A percentile compares a stretch with the other conserved stretches of the same genome.
phyloP scores from a whole-genome alignment of 805 yeast genomes.

The Kluyveromyces nonfermentans region DNA sequence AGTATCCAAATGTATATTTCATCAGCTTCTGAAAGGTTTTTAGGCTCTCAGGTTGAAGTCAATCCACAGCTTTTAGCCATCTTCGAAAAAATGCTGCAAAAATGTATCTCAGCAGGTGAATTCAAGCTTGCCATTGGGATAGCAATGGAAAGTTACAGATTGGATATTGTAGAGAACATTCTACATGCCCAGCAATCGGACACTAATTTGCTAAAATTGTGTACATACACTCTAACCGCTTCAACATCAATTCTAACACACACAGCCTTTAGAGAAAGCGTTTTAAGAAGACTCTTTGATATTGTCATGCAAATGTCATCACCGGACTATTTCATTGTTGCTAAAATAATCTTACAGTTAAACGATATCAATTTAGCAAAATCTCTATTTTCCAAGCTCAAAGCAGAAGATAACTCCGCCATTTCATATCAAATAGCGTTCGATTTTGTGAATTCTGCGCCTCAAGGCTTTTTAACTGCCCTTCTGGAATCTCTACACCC shows the following conservation, averaged over 20 bases:
- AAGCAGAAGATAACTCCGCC: constrained; percentile 35
- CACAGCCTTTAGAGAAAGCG: constrained; percentile 55
- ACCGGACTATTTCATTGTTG: constrained; percentile 76
- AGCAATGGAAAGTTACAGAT: constrained; percentile 76
- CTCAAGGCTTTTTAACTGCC: constrained; percentile 73
- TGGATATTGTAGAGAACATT: constrained; percentile 65
- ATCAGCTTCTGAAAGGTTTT: constrained; percentile 45
- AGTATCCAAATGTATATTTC: constrained; percentile 78
- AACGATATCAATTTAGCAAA: constrained; percentile 68
- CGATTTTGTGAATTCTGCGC: constrained; percentile 83
- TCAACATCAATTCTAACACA: constrained; percentile 58
- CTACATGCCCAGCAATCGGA: constrained; percentile 40
- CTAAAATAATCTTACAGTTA: constrained; percentile 81
- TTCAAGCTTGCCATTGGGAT: constrained; percentile 80
- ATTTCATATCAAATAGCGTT: constrained; percentile 91
- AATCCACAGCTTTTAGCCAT: constrained; percentile 58
- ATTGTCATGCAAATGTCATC: constrained; percentile 46
- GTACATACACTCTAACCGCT: constrained; percentile 68
- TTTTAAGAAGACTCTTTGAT: constrained; percentile 52
- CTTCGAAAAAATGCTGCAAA: constrained; percentile 78
- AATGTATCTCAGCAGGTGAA: constrained; percentile 66
- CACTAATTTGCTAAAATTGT: constrained; percentile 43
- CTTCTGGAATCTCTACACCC: constrained; percentile 36
- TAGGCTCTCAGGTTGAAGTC: constrained; percentile 29
- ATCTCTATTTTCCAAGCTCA: constrained; percentile 51